A percentile compares a stretch with the other conserved stretches of the same genome.
Conservation (phyloP, 2,329 filamentous ascomycete genomes). For the Diaporthe sp. region DNA sequence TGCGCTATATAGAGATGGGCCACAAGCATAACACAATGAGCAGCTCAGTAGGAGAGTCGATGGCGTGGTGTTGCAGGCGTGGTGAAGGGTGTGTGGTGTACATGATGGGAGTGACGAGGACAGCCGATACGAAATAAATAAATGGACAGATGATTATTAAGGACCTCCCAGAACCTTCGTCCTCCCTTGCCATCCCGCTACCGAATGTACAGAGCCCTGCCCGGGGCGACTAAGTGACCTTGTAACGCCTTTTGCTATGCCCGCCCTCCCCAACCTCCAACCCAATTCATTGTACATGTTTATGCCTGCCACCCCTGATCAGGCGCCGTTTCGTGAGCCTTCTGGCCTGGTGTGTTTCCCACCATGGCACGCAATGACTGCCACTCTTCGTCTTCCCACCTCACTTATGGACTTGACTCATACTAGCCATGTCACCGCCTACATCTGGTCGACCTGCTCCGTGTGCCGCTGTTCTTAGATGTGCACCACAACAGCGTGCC, state of each 20-base stretch:
- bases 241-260: conserved; percentile 29
- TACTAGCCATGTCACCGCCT: background rate
- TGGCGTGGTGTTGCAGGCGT: background rate
- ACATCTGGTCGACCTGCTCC: too few species aligned
- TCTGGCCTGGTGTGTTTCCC: background rate
- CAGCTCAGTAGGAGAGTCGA: background rate
- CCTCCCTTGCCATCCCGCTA: background rate
- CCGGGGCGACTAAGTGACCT: background rate
- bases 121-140: background rate
- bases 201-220: conserved; percentile 17
- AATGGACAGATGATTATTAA: conserved; percentile 26
- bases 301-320: background rate
- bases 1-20: background rate
- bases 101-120: conserved; percentile 8
- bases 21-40: too few species aligned
- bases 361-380: background rate
- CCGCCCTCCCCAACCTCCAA: background rate
- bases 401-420: background rate
- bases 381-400: background rate
- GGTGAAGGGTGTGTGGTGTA: background rate
- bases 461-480: too few species aligned
- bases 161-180: background rate
- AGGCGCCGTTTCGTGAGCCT: background rate
- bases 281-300: conserved; percentile 2
- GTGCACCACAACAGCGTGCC: background rate